Evolutionary conservation across 2,329 filamentous ascomycete species (phyloP).

Genomic region (Colletotrichum eleusines): DNA sequence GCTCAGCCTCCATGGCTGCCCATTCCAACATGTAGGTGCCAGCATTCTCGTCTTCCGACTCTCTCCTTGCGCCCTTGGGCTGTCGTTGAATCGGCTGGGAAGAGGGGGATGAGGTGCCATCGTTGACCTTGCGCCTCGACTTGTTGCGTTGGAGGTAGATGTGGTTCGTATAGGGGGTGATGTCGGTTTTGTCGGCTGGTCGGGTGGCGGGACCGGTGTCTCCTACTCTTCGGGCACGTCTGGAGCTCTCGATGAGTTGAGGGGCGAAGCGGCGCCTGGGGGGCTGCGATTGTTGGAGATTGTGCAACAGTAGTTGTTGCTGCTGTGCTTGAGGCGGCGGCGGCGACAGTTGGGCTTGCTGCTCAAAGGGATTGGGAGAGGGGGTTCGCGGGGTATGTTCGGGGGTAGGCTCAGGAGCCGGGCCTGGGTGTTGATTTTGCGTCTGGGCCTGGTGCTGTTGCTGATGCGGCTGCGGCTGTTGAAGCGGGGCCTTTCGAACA

Average conservation of each 20-base stretch:
- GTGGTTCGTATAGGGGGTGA: slow-evolving; percentile 72
- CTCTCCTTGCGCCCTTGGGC: slow-evolving; percentile 64
- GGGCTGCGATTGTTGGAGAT: slow-evolving; percentile 43
- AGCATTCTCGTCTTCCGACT: slow-evolving; percentile 81
- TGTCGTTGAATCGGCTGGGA: slow-evolving; percentile 49
- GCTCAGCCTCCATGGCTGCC: slow-evolving; percentile 83
- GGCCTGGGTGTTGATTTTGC: slow-evolving; percentile 52
- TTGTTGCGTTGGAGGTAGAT: slow-evolving; percentile 65
- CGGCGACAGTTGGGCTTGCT: slow-evolving; percentile 43
- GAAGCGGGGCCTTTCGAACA: slow-evolving; percentile 55
- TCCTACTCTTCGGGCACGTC: slow-evolving; percentile 75
- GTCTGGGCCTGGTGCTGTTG: slow-evolving; percentile 33
- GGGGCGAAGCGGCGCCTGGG: slow-evolving; percentile 73
- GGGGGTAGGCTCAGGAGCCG: slow-evolving; percentile 69
- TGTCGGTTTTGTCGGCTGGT: slow-evolving; percentile 79
- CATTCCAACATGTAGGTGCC: slow-evolving; percentile 83
- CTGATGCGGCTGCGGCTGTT: slow-evolving; percentile 40
- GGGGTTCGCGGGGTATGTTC: slow-evolving; percentile 65
- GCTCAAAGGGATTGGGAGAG: slow-evolving; percentile 51
- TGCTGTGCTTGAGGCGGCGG: not conserved
- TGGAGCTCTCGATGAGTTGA: slow-evolving; percentile 84
- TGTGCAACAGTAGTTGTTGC: slow-evolving; percentile 61
- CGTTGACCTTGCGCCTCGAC: slow-evolving; percentile 53
- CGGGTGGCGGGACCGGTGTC: slow-evolving; percentile 73
- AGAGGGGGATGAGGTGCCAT: slow-evolving; percentile 42